phyloP scores from a whole-genome alignment of 257 asterid genomes.

The Nicotiana benthamiana region DNA sequence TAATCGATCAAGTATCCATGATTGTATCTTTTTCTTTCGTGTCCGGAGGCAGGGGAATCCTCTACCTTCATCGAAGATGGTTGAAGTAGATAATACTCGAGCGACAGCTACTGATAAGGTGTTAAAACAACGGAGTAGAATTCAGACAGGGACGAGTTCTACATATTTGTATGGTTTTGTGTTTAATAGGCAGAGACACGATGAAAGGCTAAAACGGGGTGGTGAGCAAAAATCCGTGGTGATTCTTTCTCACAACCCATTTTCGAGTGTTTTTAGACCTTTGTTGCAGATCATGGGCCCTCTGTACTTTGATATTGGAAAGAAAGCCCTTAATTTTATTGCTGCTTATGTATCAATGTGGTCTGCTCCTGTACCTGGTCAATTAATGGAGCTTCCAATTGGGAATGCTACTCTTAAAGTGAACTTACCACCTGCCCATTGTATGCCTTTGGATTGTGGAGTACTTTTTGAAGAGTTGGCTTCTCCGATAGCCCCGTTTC shows the following conservation, averaged over 20 bases:
- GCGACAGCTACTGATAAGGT: conserved; percentile 20
- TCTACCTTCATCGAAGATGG: conserved; percentile 40
- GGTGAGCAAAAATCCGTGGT: conserved; percentile 97
- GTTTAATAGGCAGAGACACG: conserved; percentile 95
- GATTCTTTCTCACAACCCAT: conserved; percentile 82
- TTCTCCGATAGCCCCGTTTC: conserved; percentile 86
- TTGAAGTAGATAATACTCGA: conserved; percentile 35
- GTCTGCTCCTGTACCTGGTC: conserved; percentile 87
- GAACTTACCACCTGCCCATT: conserved; percentile 86
- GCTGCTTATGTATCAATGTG: conserved; percentile 83
- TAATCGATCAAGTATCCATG: conserved; percentile 91
- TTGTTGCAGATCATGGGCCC: conserved; percentile 96
- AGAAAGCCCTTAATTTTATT: conserved; percentile 72
- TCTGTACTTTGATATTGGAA: conserved; percentile 83
- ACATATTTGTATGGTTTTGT: conserved; percentile 85
- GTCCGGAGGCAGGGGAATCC: conserved; percentile 39
- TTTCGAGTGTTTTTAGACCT: conserved; percentile 85
- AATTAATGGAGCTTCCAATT: conserved; percentile 78
- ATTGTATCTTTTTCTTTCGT: conserved; percentile 90
- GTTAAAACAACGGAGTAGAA: conserved; percentile 25
- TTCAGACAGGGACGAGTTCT: conserved; percentile 23
- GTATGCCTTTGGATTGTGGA: conserved; percentile 82
- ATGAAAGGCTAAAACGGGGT: conserved; percentile 89
- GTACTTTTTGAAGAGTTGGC: conserved; percentile 73
- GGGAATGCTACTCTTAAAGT: conserved; percentile 83